These are phyloP conservation scores for Penicillium sp. DNA, from an alignment of 2,329 filamentous ascomycete genomes.

Conservation along the genomic window DNA sequence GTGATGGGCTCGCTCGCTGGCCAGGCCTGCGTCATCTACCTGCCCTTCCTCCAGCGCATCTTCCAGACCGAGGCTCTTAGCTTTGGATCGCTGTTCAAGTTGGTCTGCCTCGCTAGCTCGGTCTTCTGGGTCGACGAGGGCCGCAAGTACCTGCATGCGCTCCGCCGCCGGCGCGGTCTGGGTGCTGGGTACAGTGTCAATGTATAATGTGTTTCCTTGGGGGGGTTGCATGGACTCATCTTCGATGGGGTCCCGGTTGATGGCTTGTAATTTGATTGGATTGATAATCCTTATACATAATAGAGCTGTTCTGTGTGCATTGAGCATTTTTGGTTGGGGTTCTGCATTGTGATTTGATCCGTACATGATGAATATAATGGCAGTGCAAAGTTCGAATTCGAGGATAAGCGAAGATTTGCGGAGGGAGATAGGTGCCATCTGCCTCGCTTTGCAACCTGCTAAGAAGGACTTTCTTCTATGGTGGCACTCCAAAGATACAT, in stretches of 20 bases:
- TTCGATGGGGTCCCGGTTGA: neutral
- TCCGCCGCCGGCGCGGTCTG: constrained; percentile 36
- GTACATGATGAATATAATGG: constrained; percentile 13
- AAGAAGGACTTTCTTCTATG: too few species aligned
- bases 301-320: constrained; percentile 14
- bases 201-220: constrained; percentile 33
- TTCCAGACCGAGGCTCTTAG: constrained; percentile 92
- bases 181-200: constrained; percentile 46
- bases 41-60: constrained; percentile 87
- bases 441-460: too few species aligned
- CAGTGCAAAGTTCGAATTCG: too few species aligned
- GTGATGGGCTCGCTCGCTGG: constrained; percentile 82
- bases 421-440: too few species aligned
- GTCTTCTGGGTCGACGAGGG: constrained; percentile 96
- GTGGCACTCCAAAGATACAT: too few species aligned
- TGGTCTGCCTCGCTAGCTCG: constrained; percentile 76
- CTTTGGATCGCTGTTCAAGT: constrained; percentile 70
- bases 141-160: constrained; percentile 66
- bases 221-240: neutral
- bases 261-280: constrained; percentile 17
- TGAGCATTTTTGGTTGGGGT: neutral
- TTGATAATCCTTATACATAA: constrained; percentile 23
- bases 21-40: constrained; percentile 89
- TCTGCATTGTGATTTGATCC: constrained; percentile 8
- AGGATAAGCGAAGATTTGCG: too few species aligned